phyloP scores from a whole-genome alignment of 1,284 basidiomycete species.

The Hypsizygus ulmarius region DNA sequence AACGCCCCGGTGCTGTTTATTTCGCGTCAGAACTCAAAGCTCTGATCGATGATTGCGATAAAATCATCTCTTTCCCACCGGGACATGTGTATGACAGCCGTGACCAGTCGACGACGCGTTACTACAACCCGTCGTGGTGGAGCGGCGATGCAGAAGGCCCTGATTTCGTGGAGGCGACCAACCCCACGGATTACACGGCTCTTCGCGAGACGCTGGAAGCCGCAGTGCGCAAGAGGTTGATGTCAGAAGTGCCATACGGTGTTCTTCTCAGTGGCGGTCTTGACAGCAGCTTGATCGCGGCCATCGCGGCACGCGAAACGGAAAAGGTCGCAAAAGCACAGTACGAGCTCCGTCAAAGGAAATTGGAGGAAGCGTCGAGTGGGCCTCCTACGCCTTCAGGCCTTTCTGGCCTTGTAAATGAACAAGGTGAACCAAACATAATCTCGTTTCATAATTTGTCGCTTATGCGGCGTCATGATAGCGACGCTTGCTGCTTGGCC shows the following conservation, averaged over 20 bases:
- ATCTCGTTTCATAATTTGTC: background rate
- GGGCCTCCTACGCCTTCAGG: constrained; percentile 55
- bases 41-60: constrained; percentile 90
- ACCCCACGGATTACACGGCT: constrained; percentile 64
- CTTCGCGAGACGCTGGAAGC: constrained; percentile 85
- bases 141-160: constrained; percentile 65
- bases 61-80: constrained; percentile 94
- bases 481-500: constrained; percentile 90
- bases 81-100: constrained; percentile 92
- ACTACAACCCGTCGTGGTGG: constrained; percentile 90
- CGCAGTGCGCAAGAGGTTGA: constrained; percentile 93
- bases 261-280: constrained; percentile 95
- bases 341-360: constrained; percentile 64
- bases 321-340: constrained; percentile 87
- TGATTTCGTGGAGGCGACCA: constrained; percentile 57
- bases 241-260: constrained; percentile 99
- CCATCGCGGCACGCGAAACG: constrained; percentile 96
- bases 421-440: constrained; percentile 45
- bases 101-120: constrained; percentile 74
- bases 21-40: constrained; percentile 98
- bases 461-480: constrained; percentile 17
- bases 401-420: constrained; percentile 35
- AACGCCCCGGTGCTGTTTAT: constrained; percentile 81
- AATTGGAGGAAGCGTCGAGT: constrained; percentile 49
- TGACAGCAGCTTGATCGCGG: constrained; percentile 94